phyloP scores from a whole-genome alignment of 257 asterid species.

The Capsicum chinense region DNA sequence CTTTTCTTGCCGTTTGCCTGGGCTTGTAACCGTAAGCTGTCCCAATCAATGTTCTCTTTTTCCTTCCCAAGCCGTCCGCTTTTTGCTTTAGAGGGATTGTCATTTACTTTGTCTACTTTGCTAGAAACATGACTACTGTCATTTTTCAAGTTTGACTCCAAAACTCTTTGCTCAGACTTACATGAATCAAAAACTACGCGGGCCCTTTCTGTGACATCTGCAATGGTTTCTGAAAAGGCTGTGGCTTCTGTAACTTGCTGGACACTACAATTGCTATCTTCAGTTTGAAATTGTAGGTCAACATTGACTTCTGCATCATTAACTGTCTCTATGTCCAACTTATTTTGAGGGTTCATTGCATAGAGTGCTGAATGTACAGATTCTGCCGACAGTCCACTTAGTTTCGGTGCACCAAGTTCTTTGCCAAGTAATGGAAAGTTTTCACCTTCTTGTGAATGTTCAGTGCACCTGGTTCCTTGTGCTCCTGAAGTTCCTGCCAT shows the following conservation, averaged over 20 bases:
- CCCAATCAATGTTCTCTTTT: slow-evolving; percentile 70
- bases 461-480: slow-evolving; percentile 40
- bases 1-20: slow-evolving; percentile 49
- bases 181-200: slow-evolving; percentile 43
- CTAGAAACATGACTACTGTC: slow-evolving; percentile 37
- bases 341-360: slow-evolving; percentile 44
- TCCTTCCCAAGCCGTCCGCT: slow-evolving; percentile 55
- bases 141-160: slow-evolving; percentile 47
- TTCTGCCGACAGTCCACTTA: slow-evolving; percentile 68
- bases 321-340: slow-evolving; percentile 30
- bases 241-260: slow-evolving; percentile 45
- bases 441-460: slow-evolving; percentile 38
- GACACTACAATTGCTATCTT: slow-evolving; percentile 41
- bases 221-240: slow-evolving; percentile 37
- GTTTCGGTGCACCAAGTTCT: slow-evolving; percentile 51
- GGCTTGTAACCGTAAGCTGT: slow-evolving; percentile 63
- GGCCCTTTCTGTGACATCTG: slow-evolving; percentile 55
- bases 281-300: slow-evolving; percentile 39
- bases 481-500: slow-evolving; percentile 51
- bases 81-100: slow-evolving; percentile 47
- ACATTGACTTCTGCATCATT: slow-evolving; percentile 43
- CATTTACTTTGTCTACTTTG: slow-evolving; percentile 37
- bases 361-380: slow-evolving; percentile 52
- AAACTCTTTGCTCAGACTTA: slow-evolving; percentile 52
- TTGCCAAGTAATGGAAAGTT: slow-evolving; percentile 31